Percentiles rank a stretch among this genome's conserved stretches.
Conservation (phyloP, 176 grass and related monocot genomes). For the Paspalum vaginatum region DNA sequence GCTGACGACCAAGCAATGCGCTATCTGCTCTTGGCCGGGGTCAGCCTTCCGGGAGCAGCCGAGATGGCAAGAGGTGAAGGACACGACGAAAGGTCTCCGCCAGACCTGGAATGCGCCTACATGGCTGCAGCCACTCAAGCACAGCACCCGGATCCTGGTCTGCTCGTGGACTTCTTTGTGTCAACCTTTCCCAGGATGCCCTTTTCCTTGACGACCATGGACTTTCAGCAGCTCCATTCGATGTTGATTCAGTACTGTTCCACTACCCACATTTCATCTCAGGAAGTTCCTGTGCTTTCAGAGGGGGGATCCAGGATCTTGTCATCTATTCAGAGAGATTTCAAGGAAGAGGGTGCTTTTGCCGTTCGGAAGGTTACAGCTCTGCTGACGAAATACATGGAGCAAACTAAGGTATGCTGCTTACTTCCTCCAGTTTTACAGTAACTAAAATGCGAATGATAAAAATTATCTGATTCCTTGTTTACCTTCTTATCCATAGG, state of each 20-base stretch:
- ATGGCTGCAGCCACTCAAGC: not conserved
- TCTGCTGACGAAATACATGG: conserved; percentile 11
- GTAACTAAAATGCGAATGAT: no score
- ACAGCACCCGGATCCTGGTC: conserved; percentile 8
- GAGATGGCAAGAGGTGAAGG: conserved; percentile 7
- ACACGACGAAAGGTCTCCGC: not conserved
- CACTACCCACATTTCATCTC: not conserved
- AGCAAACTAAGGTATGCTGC: not conserved
- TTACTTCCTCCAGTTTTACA: not conserved
- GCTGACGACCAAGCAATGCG: conserved; percentile 22
- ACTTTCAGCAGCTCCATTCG: no score
- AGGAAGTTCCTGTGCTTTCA: not conserved
- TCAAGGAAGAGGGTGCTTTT: not conserved
- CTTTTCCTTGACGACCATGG: no score
- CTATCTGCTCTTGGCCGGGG: not conserved
- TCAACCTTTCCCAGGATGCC: not conserved
- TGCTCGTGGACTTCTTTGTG: not conserved
- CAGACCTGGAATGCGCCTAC: not conserved
- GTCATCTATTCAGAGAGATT: not conserved
- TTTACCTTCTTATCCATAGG: conserved; percentile 3
- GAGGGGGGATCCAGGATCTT: not conserved
- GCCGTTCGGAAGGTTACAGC: not conserved
- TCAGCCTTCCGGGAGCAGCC: not conserved
- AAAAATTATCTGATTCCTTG: not conserved
- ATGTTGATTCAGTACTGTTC: not conserved